Evolutionary conservation across 2,329 filamentous ascomycete species (phyloP).

Genomic region (Arthrobotrys musiformis): DNA sequence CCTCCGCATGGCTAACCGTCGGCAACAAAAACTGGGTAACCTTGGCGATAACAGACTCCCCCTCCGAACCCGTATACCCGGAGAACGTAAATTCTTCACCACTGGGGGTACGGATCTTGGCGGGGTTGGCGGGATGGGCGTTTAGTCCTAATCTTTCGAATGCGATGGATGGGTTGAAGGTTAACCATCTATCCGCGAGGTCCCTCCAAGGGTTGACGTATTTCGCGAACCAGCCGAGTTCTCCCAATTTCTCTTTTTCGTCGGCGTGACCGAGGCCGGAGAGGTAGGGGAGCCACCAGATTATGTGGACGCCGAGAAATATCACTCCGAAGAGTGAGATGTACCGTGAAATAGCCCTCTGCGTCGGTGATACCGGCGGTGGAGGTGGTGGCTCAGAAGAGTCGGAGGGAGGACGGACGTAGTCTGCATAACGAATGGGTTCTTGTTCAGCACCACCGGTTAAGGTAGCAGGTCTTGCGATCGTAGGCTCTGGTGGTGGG

Average conservation of each 20-base stretch:
- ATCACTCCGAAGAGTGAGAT: constrained; percentile 29
- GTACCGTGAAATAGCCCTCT: constrained; percentile 37
- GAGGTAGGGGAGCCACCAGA: constrained; percentile 24
- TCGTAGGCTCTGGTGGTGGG: constrained; percentile 32
- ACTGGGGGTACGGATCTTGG: too few relatives aligned
- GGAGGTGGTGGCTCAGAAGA: constrained; percentile 8
- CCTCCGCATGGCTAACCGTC: constrained; percentile 19
- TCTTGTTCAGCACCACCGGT: constrained; percentile 47
- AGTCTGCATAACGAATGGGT: constrained; percentile 44
- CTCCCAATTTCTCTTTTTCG: not conserved
- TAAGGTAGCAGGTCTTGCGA: constrained; percentile 41
- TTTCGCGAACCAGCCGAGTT: constrained; percentile 13
- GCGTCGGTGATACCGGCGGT: constrained; percentile 3
- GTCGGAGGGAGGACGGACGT: constrained; percentile 8
- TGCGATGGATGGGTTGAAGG: not conserved
- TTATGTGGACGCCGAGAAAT: constrained; percentile 22
- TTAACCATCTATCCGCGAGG: constrained; percentile 27
- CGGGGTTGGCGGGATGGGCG: not conserved
- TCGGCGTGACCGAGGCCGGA: not conserved
- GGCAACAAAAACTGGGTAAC: constrained; percentile 41
- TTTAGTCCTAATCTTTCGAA: constrained; percentile 30
- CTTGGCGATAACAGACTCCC: not conserved
- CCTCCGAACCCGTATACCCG: not conserved
- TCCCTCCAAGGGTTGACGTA: constrained; percentile 31
- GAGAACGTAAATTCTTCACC: too few relatives aligned